Conservation (phyloP, 495 filamentous ascomycete species). For the Xylaria cubensis region DNA sequence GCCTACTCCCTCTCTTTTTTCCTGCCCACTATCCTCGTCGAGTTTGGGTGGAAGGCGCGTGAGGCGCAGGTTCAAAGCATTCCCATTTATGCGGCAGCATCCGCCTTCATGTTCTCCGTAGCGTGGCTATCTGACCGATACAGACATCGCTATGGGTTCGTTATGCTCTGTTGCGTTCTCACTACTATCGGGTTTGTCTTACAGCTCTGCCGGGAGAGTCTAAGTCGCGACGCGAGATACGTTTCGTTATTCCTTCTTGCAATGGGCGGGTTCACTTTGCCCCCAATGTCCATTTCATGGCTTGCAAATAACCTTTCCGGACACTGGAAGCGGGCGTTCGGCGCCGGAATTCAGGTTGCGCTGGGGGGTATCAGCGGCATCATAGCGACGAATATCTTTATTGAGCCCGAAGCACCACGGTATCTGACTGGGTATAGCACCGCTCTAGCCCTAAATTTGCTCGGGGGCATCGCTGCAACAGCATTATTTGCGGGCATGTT, state of each 20-base stretch:
- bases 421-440: slow-evolving; percentile 60
- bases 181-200: slow-evolving; percentile 59
- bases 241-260: slow-evolving; percentile 63
- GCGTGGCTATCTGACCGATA: slow-evolving; percentile 52
- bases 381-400: slow-evolving; percentile 58
- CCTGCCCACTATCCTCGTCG: slow-evolving; percentile 62
- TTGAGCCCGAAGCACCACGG: slow-evolving; percentile 52
- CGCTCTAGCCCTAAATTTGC: slow-evolving; percentile 56
- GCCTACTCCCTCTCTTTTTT: slow-evolving; percentile 61
- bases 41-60: slow-evolving; percentile 60
- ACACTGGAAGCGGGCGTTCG: slow-evolving; percentile 68
- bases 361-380: slow-evolving; percentile 66
- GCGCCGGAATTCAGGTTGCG: slow-evolving; percentile 59
- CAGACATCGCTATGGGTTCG: slow-evolving; percentile 49
- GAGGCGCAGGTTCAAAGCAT: slow-evolving; percentile 62
- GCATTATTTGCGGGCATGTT: slow-evolving; percentile 53
- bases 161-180: slow-evolving; percentile 57
- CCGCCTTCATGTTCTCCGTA: slow-evolving; percentile 51
- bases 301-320: slow-evolving; percentile 59
- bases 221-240: slow-evolving; percentile 53
- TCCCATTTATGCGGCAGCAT: slow-evolving; percentile 62
- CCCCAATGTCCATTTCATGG: slow-evolving; percentile 63
- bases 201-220: slow-evolving; percentile 46
- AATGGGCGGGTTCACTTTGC: slow-evolving; percentile 56
- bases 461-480: slow-evolving; percentile 51